Evolutionary conservation across 1,284 basidiomycete species (phyloP).

Genomic region (Leccinum holopus): DNA sequence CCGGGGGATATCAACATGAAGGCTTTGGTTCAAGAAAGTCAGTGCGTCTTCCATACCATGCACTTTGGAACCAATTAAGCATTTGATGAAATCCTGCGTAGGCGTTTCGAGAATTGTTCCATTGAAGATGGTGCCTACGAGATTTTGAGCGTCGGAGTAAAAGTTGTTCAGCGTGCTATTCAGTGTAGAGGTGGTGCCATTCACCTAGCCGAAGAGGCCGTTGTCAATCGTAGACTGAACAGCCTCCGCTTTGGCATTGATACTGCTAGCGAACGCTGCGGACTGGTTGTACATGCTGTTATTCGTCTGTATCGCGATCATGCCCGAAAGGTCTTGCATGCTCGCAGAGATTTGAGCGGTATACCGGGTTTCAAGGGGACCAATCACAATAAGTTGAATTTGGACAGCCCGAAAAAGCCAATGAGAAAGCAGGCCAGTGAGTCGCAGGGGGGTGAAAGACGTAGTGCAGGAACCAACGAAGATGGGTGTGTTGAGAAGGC

Average conservation of each 20-base stretch:
- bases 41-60: conserved; percentile 82
- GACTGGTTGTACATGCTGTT: conserved; percentile 79
- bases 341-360: conserved; percentile 56
- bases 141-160: conserved; percentile 71
- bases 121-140: conserved; percentile 73
- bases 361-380: conserved; percentile 67
- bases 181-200: conserved; percentile 84
- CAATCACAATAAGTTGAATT: conserved; percentile 78
- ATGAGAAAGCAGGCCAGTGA: conserved; percentile 86
- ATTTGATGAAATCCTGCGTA: conserved; percentile 84
- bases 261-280: conserved; percentile 66
- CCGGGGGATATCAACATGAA: conserved; percentile 73
- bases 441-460: conserved; percentile 90
- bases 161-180: conserved; percentile 78
- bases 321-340: conserved; percentile 64
- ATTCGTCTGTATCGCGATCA: conserved; percentile 79
- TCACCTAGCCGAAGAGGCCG: conserved; percentile 92
- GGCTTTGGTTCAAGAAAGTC: conserved; percentile 90
- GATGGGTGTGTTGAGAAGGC: conserved; percentile 59
- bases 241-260: conserved; percentile 69
- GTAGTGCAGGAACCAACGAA: conserved; percentile 85
- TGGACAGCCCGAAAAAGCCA: conserved; percentile 87
- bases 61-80: conserved; percentile 89
- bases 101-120: conserved; percentile 79
- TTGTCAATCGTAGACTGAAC: conserved; percentile 80